phyloP scores from a whole-genome alignment of 2,329 filamentous ascomycete species.

The Cladosporium sp. region DNA sequence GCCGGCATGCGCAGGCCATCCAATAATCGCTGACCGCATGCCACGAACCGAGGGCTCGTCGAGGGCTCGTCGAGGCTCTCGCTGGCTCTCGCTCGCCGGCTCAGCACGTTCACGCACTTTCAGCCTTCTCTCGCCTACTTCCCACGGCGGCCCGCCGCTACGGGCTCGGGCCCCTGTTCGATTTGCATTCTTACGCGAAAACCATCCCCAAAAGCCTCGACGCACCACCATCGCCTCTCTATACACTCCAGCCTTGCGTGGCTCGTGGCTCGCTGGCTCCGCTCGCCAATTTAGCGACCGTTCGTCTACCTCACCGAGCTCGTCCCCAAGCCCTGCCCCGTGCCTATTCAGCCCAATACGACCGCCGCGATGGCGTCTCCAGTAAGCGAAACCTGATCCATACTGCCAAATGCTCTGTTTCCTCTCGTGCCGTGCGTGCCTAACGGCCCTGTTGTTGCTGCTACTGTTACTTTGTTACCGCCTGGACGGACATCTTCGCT shows the following conservation, averaged over 20 bases:
- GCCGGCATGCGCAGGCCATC: not conserved
- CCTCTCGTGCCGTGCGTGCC: not conserved
- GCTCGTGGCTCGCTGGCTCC: conserved; percentile 2
- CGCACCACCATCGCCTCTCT: not conserved
- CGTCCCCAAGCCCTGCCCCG: conserved; percentile 10
- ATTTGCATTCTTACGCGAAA: conserved; percentile 16
- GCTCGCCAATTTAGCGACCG: conserved; percentile 14
- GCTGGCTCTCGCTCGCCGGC: too few relatives aligned
- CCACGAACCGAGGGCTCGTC: conserved; percentile 6
- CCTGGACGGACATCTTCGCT: conserved; percentile 1
- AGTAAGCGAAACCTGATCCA: conserved; percentile 21
- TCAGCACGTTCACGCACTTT: not conserved
- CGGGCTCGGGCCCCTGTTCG: not conserved
- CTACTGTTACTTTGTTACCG: conserved; percentile 4
- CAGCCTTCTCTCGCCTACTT: conserved; percentile 18
- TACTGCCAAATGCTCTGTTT: not conserved
- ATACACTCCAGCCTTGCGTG: conserved; percentile 10
- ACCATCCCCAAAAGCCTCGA: not conserved
- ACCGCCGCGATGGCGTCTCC: conserved; percentile 18
- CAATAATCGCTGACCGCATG: not conserved
- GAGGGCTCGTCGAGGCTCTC: not conserved
- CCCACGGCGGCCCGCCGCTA: conserved; percentile 9
- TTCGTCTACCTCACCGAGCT: not conserved
- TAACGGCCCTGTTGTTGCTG: not conserved
- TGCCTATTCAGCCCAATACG: conserved; percentile 14